Evolutionary conservation across 345 rosid species (phyloP).

Genomic region (Acer yangbiense): DNA sequence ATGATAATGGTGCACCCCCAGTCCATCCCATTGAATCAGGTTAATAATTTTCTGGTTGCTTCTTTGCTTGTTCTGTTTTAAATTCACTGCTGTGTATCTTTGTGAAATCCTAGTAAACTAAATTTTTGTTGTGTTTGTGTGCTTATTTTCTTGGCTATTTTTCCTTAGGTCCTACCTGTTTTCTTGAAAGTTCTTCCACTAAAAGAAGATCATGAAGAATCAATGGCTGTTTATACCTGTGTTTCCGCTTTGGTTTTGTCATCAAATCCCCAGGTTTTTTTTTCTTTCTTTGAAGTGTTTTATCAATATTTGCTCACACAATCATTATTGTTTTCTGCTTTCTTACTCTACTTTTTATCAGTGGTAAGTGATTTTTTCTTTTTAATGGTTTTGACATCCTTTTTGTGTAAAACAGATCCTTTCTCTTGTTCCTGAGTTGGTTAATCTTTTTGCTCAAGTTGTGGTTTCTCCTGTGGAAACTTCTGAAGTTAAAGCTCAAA

Average conservation of each 20-base stretch:
- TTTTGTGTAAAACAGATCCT: conserved; percentile 57
- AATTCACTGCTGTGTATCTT: neutral
- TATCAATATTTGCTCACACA: neutral
- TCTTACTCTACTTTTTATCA: conserved; percentile 1
- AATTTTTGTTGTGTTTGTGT: conserved; percentile 5
- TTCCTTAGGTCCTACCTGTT: conserved; percentile 86
- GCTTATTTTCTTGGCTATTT: conserved; percentile 14
- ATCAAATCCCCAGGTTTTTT: conserved; percentile 77
- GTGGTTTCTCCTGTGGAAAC: conserved; percentile 78
- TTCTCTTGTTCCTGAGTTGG: conserved; percentile 75
- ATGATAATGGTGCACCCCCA: conserved; percentile 94
- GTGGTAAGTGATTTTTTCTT: neutral
- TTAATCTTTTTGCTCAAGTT: conserved; percentile 88
- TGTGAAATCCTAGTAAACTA: neutral
- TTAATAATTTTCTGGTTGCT: conserved; percentile 27
- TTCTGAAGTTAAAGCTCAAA: conserved; percentile 79
- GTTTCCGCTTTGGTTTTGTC: conserved; percentile 75
- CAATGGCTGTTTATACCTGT: conserved; percentile 84
- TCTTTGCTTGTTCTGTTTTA: neutral
- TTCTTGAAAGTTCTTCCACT: conserved; percentile 88
- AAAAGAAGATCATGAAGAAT: conserved; percentile 95
- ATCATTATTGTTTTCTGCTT: neutral
- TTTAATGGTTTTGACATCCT: neutral
- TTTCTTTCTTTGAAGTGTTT: neutral
- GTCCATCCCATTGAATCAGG: conserved; percentile 88